These are phyloP conservation scores for Mortierella sp. DNA, from an alignment of 371 early-diverging fungal genomes.

Conservation along the genomic window DNA sequence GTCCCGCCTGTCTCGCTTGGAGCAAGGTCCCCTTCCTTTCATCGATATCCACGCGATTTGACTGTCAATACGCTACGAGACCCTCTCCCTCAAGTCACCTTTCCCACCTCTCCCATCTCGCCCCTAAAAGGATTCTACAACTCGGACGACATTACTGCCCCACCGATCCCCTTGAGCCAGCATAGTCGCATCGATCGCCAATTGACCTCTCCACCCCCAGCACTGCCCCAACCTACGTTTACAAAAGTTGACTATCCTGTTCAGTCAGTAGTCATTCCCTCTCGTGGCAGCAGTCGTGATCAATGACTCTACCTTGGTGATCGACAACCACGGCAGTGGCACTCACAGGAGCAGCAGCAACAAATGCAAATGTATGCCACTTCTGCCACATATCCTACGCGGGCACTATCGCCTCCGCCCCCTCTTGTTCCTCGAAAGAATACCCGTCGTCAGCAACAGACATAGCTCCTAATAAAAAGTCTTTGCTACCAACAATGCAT, in stretches of 20 bases:
- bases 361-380: not conserved
- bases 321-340: not conserved
- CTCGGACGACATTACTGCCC: slow-evolving; percentile 26
- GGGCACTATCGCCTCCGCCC: not conserved
- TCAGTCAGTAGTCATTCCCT: slow-evolving; percentile 3
- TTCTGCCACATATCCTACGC: not conserved
- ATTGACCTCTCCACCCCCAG: not conserved
- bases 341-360: not conserved
- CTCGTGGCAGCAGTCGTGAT: slow-evolving; percentile 10
- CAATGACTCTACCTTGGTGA: not conserved
- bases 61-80: not conserved
- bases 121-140: slow-evolving; percentile 27
- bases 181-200: not conserved
- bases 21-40: not conserved
- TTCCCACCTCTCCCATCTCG: not conserved
- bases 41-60: not conserved
- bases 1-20: not conserved
- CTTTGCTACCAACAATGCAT: too few species aligned
- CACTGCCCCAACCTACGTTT: not conserved
- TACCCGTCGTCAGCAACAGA: not conserved
- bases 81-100: not conserved
- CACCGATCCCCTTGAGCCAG: not conserved
- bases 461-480: too few species aligned
- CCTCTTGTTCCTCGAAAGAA: not conserved
- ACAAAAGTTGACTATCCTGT: not conserved